Percentiles rank a stretch among this genome's conserved stretches.
These are phyloP conservation scores for Russula sp. DNA, from an alignment of 768 basidiomycete genomes.

Conservation along the genomic window DNA sequence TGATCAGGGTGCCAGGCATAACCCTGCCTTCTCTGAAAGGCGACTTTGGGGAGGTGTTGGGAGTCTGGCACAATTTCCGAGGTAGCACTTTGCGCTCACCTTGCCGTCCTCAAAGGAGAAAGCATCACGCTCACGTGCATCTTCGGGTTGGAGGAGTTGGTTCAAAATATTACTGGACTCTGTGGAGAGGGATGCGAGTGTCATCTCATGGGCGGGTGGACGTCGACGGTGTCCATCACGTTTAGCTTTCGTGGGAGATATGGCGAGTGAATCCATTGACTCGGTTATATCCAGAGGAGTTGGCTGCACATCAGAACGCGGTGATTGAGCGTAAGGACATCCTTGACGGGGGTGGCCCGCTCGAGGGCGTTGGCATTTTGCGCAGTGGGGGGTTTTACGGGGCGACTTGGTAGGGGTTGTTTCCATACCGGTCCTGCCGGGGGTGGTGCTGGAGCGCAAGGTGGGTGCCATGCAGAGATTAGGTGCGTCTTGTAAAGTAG, in stretches of 20 bases:
- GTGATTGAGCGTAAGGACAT: slow-evolving; percentile 39
- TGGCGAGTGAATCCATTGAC: slow-evolving; percentile 17
- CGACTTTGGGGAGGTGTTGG: background rate
- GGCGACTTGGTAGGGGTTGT: slow-evolving; percentile 36
- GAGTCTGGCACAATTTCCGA: background rate
- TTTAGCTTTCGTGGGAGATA: slow-evolving; percentile 18
- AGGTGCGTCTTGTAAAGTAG: background rate
- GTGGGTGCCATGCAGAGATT: slow-evolving; percentile 13
- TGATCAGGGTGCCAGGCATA: slow-evolving; percentile 24
- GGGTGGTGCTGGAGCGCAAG: slow-evolving; percentile 13
- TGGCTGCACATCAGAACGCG: background rate
- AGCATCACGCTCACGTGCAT: slow-evolving; percentile 32
- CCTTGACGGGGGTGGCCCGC: slow-evolving; percentile 61
- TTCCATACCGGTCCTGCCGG: slow-evolving; percentile 9
- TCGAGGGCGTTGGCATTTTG: slow-evolving; percentile 49
- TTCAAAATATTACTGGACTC: slow-evolving; percentile 44
- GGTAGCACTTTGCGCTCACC: background rate
- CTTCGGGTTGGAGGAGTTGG: slow-evolving; percentile 41
- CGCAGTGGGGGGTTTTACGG: slow-evolving; percentile 50
- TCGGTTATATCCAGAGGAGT: slow-evolving; percentile 4
- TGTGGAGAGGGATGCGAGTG: slow-evolving; percentile 46
- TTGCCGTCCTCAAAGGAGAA: slow-evolving; percentile 13
- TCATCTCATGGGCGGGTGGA: slow-evolving; percentile 33
- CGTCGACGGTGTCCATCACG: slow-evolving; percentile 28
- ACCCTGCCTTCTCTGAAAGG: slow-evolving; percentile 15